Conservation (phyloP, 441 rosid species). For the Omphalea diandra region DNA sequence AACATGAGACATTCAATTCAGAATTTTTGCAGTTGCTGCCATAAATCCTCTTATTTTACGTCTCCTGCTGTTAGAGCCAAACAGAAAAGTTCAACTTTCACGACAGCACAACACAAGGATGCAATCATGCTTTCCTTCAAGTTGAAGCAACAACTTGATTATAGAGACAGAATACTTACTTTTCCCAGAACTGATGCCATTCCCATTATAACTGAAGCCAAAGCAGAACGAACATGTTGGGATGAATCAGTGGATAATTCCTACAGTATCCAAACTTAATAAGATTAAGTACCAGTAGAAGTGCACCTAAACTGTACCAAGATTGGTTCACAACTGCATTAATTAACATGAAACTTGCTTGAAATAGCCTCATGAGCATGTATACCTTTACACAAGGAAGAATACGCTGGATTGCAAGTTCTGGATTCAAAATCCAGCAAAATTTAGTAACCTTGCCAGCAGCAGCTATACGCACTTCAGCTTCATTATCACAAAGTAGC, state of each 20-base stretch:
- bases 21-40: too few species aligned
- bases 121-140: slow-evolving; percentile 1
- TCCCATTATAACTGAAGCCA: slow-evolving; percentile 99
- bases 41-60: background rate
- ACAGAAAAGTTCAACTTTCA: background rate
- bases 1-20: too few species aligned
- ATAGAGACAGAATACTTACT: slow-evolving; percentile 40
- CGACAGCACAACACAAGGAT: background rate
- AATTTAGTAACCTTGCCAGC: slow-evolving; percentile 92
- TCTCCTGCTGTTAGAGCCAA: background rate
- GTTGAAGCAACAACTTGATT: background rate
- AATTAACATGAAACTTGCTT: background rate
- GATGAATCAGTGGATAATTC: slow-evolving; percentile 96
- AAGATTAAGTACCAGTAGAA: background rate
- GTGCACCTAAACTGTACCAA: slow-evolving; percentile 1
- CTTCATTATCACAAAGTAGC: slow-evolving; percentile 92
- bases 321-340: background rate
- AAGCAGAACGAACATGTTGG: slow-evolving; percentile 96
- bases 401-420: slow-evolving; percentile 75
- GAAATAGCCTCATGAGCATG: slow-evolving; percentile 13
- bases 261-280: slow-evolving; percentile 37
- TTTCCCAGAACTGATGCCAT: slow-evolving; percentile 98
- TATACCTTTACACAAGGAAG: slow-evolving; percentile 92
- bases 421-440: slow-evolving; percentile 81
- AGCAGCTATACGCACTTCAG: slow-evolving; percentile 99